These are phyloP conservation scores for Picea mariana DNA, from an alignment of 83 land plant species.

Conservation along the genomic window DNA sequence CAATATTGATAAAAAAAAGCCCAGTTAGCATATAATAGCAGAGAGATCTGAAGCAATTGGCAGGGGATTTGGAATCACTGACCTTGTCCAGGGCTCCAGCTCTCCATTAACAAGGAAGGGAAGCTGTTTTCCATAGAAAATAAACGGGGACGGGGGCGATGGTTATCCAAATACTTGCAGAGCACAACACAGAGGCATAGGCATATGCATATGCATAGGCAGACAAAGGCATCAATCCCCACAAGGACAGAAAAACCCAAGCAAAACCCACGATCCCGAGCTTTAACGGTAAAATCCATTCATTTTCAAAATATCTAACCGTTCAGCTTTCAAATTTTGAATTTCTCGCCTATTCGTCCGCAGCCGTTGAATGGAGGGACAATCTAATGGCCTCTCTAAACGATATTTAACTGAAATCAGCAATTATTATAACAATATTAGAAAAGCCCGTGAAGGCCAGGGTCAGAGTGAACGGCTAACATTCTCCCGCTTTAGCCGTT, in stretches of 20 bases:
- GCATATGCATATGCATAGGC: neutral
- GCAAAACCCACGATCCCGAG: neutral
- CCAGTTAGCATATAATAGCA: neutral
- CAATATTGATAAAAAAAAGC: neutral
- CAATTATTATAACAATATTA: too few species aligned
- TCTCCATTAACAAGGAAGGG: conserved; percentile 11
- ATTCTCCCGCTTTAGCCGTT: too few species aligned
- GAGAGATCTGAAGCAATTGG: neutral
- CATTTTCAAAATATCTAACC: conserved; percentile 9
- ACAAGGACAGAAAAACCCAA: neutral
- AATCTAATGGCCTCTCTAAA: neutral
- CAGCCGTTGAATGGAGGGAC: neutral
- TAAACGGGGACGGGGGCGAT: too few species aligned
- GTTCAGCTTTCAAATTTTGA: conserved; percentile 14
- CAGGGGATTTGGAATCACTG: neutral
- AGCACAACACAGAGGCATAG: neutral
- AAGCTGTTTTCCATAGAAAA: conserved; percentile 5
- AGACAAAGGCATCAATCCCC: neutral
- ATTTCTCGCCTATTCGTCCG: neutral
- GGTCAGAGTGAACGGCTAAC: too few species aligned
- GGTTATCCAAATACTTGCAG: neutral
- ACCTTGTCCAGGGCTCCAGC: conserved; percentile 11
- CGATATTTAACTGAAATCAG: too few species aligned
- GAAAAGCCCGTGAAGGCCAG: too few species aligned
- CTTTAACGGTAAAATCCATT: conserved; percentile 8